Percentiles rank a stretch among this genome's conserved stretches.
Evolutionary conservation across 345 rosid species (phyloP).

Genomic region (Capsella bursapastoris): DNA sequence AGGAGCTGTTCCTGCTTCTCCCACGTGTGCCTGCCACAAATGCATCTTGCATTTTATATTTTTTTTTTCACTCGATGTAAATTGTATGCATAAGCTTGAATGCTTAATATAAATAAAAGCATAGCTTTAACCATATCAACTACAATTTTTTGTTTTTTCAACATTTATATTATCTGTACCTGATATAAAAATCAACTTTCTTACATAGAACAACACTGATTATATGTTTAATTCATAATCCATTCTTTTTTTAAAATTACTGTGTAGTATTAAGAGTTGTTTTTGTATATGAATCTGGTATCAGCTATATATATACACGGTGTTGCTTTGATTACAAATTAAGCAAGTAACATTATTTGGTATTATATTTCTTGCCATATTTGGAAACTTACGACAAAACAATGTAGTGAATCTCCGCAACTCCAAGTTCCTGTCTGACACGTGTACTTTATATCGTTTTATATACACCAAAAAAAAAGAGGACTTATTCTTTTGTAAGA

Average conservation of each 20-base stretch:
- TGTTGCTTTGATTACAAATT: conserved; percentile 31
- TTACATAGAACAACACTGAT: neutral
- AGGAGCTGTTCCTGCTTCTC: conserved; percentile 33
- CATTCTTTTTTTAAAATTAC: neutral
- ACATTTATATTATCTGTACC: neutral
- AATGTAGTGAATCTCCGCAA: conserved; percentile 37
- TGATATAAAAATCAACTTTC: neutral
- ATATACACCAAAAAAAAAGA: neutral
- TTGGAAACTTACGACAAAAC: conserved; percentile 45
- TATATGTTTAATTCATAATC: neutral
- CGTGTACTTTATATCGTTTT: conserved; percentile 28
- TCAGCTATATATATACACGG: neutral
- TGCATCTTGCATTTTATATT: conserved; percentile 9
- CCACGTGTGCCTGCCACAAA: conserved; percentile 38
- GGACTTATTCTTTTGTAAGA: no score
- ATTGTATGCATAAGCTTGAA: no score
- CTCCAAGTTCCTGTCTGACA: conserved; percentile 46
- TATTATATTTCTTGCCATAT: conserved; percentile 35
- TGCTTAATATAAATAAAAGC: neutral
- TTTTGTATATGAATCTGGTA: neutral
- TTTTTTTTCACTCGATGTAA: no score
- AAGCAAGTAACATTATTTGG: conserved; percentile 27
- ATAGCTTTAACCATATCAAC: neutral
- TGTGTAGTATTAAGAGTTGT: neutral
- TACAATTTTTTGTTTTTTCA: neutral